Evolutionary conservation across 257 asterid species (phyloP).

Genomic region (Nemophila menziesii): DNA sequence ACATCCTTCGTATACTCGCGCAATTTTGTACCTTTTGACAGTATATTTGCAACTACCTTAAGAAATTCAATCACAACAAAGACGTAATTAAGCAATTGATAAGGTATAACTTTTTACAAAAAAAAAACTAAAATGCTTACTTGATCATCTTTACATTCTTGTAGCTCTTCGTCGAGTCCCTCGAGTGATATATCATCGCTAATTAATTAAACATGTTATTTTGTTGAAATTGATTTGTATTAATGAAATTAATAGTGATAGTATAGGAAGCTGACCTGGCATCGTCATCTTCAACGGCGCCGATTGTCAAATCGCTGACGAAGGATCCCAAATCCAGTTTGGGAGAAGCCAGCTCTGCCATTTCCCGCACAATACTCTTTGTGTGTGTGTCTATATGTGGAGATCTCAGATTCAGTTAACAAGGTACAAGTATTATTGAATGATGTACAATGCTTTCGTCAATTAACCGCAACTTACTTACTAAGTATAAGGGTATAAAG

Average conservation of each 20-base stretch:
- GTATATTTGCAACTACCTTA: slow-evolving; percentile 84
- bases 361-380: background rate
- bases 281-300: slow-evolving; percentile 50
- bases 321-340: slow-evolving; percentile 61
- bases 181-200: slow-evolving; percentile 87
- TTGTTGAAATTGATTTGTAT: slow-evolving; percentile 1
- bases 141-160: slow-evolving; percentile 85
- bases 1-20: slow-evolving; percentile 91
- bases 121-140: slow-evolving; percentile 26
- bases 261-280: slow-evolving; percentile 30
- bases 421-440: too few species aligned
- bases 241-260: background rate
- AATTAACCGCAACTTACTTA: too few species aligned
- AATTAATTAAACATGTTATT: slow-evolving; percentile 2
- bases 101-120: background rate
- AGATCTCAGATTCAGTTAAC: too few species aligned
- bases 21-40: slow-evolving; percentile 72
- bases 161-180: slow-evolving; percentile 86
- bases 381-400: background rate
- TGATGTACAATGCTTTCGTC: too few species aligned
- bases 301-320: slow-evolving; percentile 53
- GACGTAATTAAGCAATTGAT: too few species aligned
- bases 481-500: too few species aligned
- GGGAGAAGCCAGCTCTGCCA: slow-evolving; percentile 3
- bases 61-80: slow-evolving; percentile 1